Evolutionary conservation across 2,329 filamentous ascomycete species (phyloP).

Genomic region (Aspergillus sp.): DNA sequence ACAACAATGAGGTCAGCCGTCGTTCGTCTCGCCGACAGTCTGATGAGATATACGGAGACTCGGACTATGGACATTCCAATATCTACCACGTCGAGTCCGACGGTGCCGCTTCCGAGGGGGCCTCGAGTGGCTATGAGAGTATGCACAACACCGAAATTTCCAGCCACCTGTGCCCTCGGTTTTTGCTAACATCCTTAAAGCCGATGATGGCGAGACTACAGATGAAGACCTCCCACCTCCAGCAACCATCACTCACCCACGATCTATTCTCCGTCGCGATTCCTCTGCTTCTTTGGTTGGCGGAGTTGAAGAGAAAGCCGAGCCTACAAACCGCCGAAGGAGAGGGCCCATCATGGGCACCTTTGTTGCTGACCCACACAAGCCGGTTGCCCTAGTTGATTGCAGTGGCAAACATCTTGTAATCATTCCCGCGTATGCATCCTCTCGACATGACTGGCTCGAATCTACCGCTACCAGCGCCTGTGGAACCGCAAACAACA

Average conservation of each 20-base stretch:
- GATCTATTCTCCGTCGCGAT: slow-evolving; percentile 52
- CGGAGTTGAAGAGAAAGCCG: slow-evolving; percentile 38
- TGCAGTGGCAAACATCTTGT: slow-evolving; percentile 49
- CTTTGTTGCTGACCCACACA: slow-evolving; percentile 49
- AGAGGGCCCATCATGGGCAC: slow-evolving; percentile 49
- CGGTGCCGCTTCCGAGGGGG: slow-evolving; percentile 36
- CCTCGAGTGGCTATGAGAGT: slow-evolving; percentile 60
- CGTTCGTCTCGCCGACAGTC: slow-evolving; percentile 32
- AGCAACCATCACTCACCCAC: slow-evolving; percentile 48
- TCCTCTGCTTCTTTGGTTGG: slow-evolving; percentile 47
- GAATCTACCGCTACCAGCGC: slow-evolving; percentile 44
- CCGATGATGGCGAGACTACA: slow-evolving; percentile 61
- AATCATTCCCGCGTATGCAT: slow-evolving; percentile 48
- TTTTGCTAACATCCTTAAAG: slow-evolving; percentile 50
- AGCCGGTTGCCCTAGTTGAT: slow-evolving; percentile 49
- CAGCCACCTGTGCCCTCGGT: slow-evolving; percentile 17
- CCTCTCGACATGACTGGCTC: slow-evolving; percentile 47
- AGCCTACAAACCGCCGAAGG: slow-evolving; percentile 37
- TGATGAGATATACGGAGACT: slow-evolving; percentile 40
- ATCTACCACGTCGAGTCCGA: slow-evolving; percentile 49
- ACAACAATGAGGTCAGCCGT: slow-evolving; percentile 46
- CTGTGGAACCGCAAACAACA: slow-evolving; percentile 44
- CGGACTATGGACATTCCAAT: slow-evolving; percentile 42
- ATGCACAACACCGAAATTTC: slow-evolving; percentile 35
- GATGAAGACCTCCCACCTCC: slow-evolving; percentile 56